Evolutionary conservation across 2,329 filamentous ascomycete species (phyloP).

Genomic region (Arthrobotrys conoides): DNA sequence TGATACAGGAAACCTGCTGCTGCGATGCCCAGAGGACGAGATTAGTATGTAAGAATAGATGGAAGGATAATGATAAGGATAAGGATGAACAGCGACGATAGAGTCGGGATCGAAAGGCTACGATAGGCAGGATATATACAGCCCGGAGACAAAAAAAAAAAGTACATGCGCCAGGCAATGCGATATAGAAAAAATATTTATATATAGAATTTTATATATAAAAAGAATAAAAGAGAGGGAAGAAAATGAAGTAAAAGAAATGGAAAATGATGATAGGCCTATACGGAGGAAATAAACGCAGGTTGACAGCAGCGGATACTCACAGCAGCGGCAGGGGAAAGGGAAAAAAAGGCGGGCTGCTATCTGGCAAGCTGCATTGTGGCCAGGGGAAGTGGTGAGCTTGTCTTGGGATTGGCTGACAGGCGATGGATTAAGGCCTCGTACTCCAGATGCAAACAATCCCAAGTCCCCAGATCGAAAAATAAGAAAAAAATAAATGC

Average conservation of each 20-base stretch:
- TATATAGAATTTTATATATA: conserved; percentile 2
- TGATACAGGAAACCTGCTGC: conserved; percentile 23
- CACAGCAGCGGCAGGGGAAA: conserved; percentile 38
- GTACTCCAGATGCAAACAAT: conserved; percentile 27
- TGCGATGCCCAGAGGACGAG: conserved; percentile 1
- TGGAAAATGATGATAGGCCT: background rate
- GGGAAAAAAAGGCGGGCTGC: conserved; percentile 28
- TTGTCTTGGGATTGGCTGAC: conserved; percentile 38
- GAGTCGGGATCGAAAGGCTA: background rate
- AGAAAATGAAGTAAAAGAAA: background rate
- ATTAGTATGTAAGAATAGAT: conserved; percentile 5
- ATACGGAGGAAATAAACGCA: background rate
- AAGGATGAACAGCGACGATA: background rate
- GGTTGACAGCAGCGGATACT: conserved; percentile 37
- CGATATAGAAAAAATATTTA: conserved; percentile 9
- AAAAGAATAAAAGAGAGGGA: background rate
- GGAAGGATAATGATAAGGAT: background rate
- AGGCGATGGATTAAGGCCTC: conserved; percentile 26
- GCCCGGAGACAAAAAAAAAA: background rate
- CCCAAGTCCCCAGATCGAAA: background rate
- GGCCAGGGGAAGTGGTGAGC: conserved; percentile 24
- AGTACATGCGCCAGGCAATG: conserved; percentile 39
- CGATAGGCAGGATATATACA: conserved; percentile 18
- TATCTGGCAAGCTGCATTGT: conserved; percentile 45
- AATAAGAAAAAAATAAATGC: conserved; percentile 24